Conservation (phyloP, 768 basidiomycete species). For the Auricularia cornea region DNA sequence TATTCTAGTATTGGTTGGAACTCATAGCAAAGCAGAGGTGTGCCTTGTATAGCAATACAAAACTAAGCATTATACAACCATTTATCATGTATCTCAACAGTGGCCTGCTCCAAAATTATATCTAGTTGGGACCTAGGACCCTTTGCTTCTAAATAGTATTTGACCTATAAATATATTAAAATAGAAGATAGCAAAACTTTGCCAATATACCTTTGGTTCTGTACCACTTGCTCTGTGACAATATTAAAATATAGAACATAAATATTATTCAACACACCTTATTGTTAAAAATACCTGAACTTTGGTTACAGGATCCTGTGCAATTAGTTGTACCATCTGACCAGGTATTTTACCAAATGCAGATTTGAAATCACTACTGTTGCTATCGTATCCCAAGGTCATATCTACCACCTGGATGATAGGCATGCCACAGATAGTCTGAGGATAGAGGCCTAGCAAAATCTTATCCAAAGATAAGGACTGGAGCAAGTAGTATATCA, state of each 20-base stretch:
- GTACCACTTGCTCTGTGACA: background rate
- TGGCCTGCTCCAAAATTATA: no score
- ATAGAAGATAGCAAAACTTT: background rate
- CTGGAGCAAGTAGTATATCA: slow-evolving; percentile 1
- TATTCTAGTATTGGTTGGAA: no score
- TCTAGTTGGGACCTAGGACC: no score
- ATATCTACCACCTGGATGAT: slow-evolving; percentile 65
- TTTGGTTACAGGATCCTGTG: background rate
- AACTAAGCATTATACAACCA: no score
- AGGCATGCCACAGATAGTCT: slow-evolving; percentile 46
- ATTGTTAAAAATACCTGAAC: background rate
- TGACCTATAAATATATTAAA: background rate
- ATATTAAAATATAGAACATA: background rate
- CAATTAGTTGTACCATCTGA: background rate
- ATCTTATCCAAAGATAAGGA: background rate
- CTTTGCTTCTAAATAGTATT: background rate
- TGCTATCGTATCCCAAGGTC: slow-evolving; percentile 43
- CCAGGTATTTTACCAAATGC: background rate
- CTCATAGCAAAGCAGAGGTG: no score
- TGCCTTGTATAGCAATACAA: no score
- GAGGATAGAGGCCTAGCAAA: slow-evolving; percentile 39
- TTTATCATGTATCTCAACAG: no score
- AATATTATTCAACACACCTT: background rate
- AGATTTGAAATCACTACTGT: background rate
- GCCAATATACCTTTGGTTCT: background rate